phyloP scores from a whole-genome alignment of 2,329 filamentous ascomycete species.

The Aspergillus terreus region DNA sequence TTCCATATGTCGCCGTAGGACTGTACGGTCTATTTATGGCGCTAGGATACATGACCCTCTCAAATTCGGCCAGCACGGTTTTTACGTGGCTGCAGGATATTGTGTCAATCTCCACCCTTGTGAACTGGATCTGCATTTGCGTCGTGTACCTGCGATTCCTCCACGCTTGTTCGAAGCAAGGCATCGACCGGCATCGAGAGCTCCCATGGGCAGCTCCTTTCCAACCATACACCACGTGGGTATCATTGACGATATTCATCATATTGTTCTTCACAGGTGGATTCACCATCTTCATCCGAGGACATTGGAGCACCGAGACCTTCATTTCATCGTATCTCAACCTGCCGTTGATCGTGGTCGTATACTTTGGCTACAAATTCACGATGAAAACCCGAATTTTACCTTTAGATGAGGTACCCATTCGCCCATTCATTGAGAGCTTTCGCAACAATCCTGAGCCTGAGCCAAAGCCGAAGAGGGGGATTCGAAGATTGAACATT shows the following conservation, averaged over 20 bases:
- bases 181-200: constrained; percentile 37
- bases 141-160: constrained; percentile 2
- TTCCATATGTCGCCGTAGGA: constrained; percentile 50
- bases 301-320: constrained; percentile 52
- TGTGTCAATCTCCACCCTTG: background rate
- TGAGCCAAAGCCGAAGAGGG: too few relatives aligned
- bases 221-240: constrained; percentile 60
- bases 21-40: background rate
- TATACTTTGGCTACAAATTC: constrained; percentile 40
- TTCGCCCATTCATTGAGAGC: too few relatives aligned
- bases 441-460: too few relatives aligned
- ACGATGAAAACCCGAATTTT: too few relatives aligned
- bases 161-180: constrained; percentile 36
- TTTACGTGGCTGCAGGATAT: constrained; percentile 1
- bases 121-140: background rate
- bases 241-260: constrained; percentile 52
- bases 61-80: background rate
- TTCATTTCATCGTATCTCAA: constrained; percentile 57
- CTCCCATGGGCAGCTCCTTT: constrained; percentile 56
- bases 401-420: too few relatives aligned
- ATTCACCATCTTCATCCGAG: constrained; percentile 47
- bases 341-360: constrained; percentile 53
- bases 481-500: too few relatives aligned
- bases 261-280: constrained; percentile 67
- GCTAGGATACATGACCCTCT: background rate